Percentiles rank a stretch among this genome's conserved stretches.
Conservation (phyloP, 768 basidiomycete species). For the Hericium rajendrae region DNA sequence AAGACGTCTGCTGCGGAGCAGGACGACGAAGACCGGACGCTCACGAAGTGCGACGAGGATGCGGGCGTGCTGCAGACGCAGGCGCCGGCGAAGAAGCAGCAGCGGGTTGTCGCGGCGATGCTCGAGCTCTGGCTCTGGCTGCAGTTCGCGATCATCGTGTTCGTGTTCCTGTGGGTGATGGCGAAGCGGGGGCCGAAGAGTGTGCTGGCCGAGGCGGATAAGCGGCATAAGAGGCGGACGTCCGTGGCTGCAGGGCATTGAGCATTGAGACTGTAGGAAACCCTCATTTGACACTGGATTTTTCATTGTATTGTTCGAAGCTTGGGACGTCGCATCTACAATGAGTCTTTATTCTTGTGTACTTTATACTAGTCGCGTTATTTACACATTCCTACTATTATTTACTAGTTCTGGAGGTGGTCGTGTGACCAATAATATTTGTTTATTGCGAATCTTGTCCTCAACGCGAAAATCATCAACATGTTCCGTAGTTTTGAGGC, state of each 20-base stretch:
- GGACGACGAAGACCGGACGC: neutral
- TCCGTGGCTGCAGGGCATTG: neutral
- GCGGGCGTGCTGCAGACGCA: neutral
- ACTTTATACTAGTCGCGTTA: no score
- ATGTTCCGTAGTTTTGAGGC: no score
- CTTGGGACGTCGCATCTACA: no score
- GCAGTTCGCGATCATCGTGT: slow-evolving; percentile 65
- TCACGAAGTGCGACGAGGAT: neutral
- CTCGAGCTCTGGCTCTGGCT: slow-evolving; percentile 80
- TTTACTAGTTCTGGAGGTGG: no score
- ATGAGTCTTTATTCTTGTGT: no score
- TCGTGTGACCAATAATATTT: no score
- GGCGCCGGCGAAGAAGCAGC: slow-evolving; percentile 12
- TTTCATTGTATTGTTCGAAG: neutral
- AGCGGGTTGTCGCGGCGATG: slow-evolving; percentile 32
- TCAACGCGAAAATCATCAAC: no score
- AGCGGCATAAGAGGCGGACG: slow-evolving; percentile 16
- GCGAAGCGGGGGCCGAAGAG: slow-evolving; percentile 67
- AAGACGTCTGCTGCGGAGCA: neutral
- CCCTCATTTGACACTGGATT: neutral
- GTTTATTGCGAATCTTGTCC: no score
- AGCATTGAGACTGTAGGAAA: neutral
- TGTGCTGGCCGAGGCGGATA: slow-evolving; percentile 42
- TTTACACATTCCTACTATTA: no score
- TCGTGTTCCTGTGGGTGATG: slow-evolving; percentile 77